Evolutionary conservation across 768 basidiomycete species (phyloP).

Genomic region (Gyrodon lividus): DNA sequence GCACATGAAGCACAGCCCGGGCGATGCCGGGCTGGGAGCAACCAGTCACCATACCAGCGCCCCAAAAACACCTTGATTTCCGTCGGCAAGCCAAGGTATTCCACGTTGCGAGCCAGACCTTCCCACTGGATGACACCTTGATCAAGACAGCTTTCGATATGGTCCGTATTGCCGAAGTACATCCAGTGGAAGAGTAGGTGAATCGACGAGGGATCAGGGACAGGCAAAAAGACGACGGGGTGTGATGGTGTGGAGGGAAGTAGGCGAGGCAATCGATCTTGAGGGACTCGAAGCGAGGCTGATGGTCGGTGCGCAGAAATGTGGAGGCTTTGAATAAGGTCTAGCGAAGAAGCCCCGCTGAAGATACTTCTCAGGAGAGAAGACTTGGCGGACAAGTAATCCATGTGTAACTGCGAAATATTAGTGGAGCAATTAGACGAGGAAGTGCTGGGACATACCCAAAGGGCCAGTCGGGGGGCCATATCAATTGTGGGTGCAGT

Average conservation of each 20-base stretch:
- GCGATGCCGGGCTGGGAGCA: constrained; percentile 36
- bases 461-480: constrained; percentile 59
- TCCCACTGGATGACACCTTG: constrained; percentile 75
- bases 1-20: constrained; percentile 23
- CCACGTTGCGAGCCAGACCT: constrained; percentile 84
- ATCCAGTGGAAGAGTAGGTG: constrained; percentile 76
- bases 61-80: constrained; percentile 79
- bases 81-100: constrained; percentile 76
- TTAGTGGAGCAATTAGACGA: constrained; percentile 6
- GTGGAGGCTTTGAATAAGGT: constrained; percentile 47
- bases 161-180: constrained; percentile 70
- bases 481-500: constrained; percentile 51
- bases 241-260: constrained; percentile 62
- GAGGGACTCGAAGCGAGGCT: constrained; percentile 38
- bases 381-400: constrained; percentile 83
- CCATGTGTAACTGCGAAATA: constrained; percentile 63
- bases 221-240: constrained; percentile 69
- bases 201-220: constrained; percentile 73
- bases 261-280: constrained; percentile 60
- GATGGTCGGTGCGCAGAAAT: constrained; percentile 18
- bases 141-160: constrained; percentile 68
- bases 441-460: constrained; percentile 41
- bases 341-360: constrained; percentile 60
- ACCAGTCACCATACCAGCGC: constrained; percentile 70
- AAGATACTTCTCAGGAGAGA: constrained; percentile 69